phyloP scores from a whole-genome alignment of 2,329 filamentous ascomycete genomes.

The Colletotrichum sp. region DNA sequence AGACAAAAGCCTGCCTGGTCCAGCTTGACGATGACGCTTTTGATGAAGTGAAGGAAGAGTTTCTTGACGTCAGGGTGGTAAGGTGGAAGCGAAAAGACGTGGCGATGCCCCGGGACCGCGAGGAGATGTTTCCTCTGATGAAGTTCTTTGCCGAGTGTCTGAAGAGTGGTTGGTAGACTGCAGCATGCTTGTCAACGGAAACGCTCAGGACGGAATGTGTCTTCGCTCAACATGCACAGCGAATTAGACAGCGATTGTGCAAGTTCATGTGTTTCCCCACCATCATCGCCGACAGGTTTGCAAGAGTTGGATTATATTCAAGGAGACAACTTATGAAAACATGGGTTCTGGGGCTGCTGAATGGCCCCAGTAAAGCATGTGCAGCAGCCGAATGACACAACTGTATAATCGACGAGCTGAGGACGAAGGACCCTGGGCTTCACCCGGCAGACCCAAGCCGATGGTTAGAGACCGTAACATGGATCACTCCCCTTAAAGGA shows the following conservation, averaged over 20 bases:
- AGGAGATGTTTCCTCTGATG: slow-evolving; percentile 93
- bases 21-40: slow-evolving; percentile 68
- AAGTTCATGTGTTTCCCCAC: neutral
- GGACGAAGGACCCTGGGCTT: neutral
- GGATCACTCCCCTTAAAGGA: neutral
- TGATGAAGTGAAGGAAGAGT: slow-evolving; percentile 68
- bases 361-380: neutral
- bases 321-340: neutral
- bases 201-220: neutral
- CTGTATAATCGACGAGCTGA: neutral
- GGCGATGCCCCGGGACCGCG: slow-evolving; percentile 80
- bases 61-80: slow-evolving; percentile 70
- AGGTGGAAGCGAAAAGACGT: slow-evolving; percentile 76
- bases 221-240: neutral
- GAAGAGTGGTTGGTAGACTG: slow-evolving; percentile 27
- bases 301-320: neutral
- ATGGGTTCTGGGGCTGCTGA: neutral
- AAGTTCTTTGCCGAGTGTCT: slow-evolving; percentile 76
- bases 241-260: neutral
- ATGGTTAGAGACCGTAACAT: neutral
- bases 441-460: neutral
- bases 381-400: neutral
- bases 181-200: neutral
- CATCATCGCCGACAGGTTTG: neutral
- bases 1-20: slow-evolving; percentile 67